phyloP scores from a whole-genome alignment of 768 basidiomycete genomes.

The Panus rudis region DNA sequence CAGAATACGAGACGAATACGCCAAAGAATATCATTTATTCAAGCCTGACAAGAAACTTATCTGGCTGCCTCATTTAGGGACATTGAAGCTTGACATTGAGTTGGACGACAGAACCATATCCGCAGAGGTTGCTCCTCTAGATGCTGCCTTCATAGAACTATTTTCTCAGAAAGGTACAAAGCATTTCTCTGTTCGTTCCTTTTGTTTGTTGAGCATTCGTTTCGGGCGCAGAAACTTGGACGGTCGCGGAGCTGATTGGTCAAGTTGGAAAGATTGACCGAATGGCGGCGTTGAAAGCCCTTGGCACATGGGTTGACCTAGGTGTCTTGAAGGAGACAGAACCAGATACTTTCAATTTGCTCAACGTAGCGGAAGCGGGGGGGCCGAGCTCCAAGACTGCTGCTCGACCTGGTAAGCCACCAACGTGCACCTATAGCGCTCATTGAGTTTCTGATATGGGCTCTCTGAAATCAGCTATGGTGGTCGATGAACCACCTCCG shows the following conservation, averaged over 20 bases:
- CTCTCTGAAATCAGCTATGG: constrained; percentile 17
- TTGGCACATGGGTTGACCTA: constrained; percentile 78
- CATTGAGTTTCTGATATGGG: too few relatives aligned
- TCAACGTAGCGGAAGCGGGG: constrained; percentile 55
- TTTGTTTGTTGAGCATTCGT: background rate
- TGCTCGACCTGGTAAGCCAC: constrained; percentile 4
- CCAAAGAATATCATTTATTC: constrained; percentile 68
- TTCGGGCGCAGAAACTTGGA: constrained; percentile 55
- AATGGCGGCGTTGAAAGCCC: constrained; percentile 59
- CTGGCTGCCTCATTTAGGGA: constrained; percentile 88
- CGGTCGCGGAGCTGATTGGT: constrained; percentile 56
- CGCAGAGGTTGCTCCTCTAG: constrained; percentile 76
- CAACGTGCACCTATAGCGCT: too few relatives aligned
- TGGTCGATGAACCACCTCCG: constrained; percentile 40
- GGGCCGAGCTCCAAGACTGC: constrained; percentile 18
- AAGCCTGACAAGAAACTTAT: constrained; percentile 90
- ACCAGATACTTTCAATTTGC: constrained; percentile 52
- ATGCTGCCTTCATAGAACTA: constrained; percentile 85
- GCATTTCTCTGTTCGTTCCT: constrained; percentile 2
- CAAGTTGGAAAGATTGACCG: constrained; percentile 62
- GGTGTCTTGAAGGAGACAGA: constrained; percentile 70
- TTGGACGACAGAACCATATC: constrained; percentile 74
- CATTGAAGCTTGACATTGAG: constrained; percentile 71
- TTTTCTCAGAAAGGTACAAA: constrained; percentile 70
- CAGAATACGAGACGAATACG: constrained; percentile 73